Evolutionary conservation across 1,284 basidiomycete genomes (phyloP), one percentile per base, ranked within the genome.

Genomic region (Heterobasidion irregulare): DNA sequence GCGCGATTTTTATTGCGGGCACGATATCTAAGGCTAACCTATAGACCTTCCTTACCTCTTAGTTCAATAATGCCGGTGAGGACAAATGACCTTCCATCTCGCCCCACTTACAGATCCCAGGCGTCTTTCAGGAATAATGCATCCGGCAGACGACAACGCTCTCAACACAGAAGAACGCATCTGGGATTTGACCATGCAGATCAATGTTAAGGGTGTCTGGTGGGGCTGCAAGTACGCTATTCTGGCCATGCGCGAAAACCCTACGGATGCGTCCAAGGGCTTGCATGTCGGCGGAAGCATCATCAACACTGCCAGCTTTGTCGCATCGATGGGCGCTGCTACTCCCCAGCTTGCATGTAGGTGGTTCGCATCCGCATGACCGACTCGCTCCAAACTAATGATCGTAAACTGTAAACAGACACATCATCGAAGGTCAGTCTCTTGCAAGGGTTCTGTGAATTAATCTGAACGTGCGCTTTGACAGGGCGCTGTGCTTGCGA

Each of bases 151-250:
- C 66, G 94, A 96, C 68, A 88, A 94, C 67, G 95, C 95, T 6
- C 76, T 98, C 65, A 94, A 93, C 70, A 98, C 95, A 13, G 93
- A 96, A 64, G 95, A 98, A 72, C 84, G 80, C 61, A 93, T 98
- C 70, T 98, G 95, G 94, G 92, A 96, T 69, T 76, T 94, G 56
- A 94, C 92, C 6, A 92, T 95, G 86, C 78, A 83, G 59, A 89
- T 98, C 75, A 98, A 98, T 70, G 83, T 96, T 68, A 98, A 98
- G 73, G 95, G 95, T 55, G 96, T 98, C 57, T 98, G 95, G 95
- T 98, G 89, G 85, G 95, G 96, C 48, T 95, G 90, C 80, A 97
- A 98, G 72, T 88, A 98, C 67, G 95, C 94, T 7, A 94, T 98
- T 66, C 76, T 88, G 54, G 96, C 95, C 26, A 98, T 98, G 95